phyloP scores from a whole-genome alignment of 768 basidiomycete genomes.

The Exidia glandulosa region DNA sequence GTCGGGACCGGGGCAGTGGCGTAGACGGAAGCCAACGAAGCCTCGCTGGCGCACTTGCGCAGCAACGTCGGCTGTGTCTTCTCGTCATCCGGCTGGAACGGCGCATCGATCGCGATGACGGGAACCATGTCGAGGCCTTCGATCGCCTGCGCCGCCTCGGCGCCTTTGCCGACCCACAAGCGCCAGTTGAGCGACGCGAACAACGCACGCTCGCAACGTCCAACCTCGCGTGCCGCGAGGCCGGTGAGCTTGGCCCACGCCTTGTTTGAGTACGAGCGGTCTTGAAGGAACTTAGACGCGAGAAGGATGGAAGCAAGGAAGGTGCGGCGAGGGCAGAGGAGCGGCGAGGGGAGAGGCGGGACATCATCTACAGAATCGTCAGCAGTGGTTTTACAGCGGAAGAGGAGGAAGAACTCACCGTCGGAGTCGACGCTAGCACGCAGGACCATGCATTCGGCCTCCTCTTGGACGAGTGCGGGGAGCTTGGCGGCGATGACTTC shows the following conservation, averaged over 20 bases:
- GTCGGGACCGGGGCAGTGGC: no score
- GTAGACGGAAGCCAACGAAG: background rate
- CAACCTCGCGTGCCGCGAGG: conserved; percentile 73
- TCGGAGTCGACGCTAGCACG: conserved; percentile 22
- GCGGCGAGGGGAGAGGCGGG: conserved; percentile 55
- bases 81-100: background rate
- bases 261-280: conserved; percentile 85
- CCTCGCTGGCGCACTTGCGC: background rate
- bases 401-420: background rate
- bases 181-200: conserved; percentile 82
- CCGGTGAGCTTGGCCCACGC: conserved; percentile 95
- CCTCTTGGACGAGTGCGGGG: conserved; percentile 46
- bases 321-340: conserved; percentile 78
- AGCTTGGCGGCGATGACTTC: conserved; percentile 69
- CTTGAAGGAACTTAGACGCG: conserved; percentile 88
- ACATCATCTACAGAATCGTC: conserved; percentile 1
- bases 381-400: no score
- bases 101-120: background rate
- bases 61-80: background rate
- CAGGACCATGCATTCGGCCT: conserved; percentile 35
- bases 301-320: conserved; percentile 83
- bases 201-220: conserved; percentile 78
- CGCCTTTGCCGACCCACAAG: conserved; percentile 80
- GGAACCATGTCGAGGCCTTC: background rate
- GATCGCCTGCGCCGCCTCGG: conserved; percentile 10